Evolutionary conservation across 306 rosid species (phyloP).

Genomic region (Lathyrus sativus): DNA sequence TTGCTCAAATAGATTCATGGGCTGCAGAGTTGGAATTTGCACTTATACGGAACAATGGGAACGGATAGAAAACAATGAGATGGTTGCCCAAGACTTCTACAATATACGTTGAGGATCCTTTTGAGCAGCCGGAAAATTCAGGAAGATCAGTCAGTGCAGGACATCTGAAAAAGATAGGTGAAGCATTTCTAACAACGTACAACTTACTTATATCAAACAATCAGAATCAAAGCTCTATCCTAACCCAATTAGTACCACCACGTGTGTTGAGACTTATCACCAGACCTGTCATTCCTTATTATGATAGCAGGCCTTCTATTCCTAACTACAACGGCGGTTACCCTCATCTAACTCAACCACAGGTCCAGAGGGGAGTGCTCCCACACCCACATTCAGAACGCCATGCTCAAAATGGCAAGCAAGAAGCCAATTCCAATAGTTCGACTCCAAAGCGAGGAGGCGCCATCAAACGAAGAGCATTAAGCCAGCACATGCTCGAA

Average conservation of each 20-base stretch:
- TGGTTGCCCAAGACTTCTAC: slow-evolving; percentile 82
- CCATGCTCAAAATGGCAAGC: slow-evolving; percentile 30
- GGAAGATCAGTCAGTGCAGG: slow-evolving; percentile 59
- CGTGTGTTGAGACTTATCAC: slow-evolving; percentile 34
- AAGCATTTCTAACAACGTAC: slow-evolving; percentile 47
- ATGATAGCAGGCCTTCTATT: slow-evolving; percentile 2
- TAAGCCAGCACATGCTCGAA: too few species aligned
- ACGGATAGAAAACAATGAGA: slow-evolving; percentile 52
- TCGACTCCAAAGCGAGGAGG: slow-evolving; percentile 31
- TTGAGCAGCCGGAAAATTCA: slow-evolving; percentile 75
- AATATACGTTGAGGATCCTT: slow-evolving; percentile 90
- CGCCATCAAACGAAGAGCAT: too few species aligned
- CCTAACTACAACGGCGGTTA: slow-evolving; percentile 7
- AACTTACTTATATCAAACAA: slow-evolving; percentile 39
- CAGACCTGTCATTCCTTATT: background rate
- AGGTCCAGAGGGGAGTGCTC: background rate
- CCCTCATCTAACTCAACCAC: slow-evolving; percentile 47
- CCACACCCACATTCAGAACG: slow-evolving; percentile 14
- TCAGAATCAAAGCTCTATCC: slow-evolving; percentile 42
- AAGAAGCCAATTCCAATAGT: slow-evolving; percentile 32
- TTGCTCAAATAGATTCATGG: slow-evolving; percentile 50
- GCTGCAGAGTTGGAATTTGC: slow-evolving; percentile 62
- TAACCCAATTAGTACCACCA: slow-evolving; percentile 51
- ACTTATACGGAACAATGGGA: slow-evolving; percentile 73
- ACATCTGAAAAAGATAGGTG: slow-evolving; percentile 59